These are phyloP conservation scores for Rhynchospora breviuscula DNA, from an alignment of 176 grass and related monocot species.

Conservation along the genomic window DNA sequence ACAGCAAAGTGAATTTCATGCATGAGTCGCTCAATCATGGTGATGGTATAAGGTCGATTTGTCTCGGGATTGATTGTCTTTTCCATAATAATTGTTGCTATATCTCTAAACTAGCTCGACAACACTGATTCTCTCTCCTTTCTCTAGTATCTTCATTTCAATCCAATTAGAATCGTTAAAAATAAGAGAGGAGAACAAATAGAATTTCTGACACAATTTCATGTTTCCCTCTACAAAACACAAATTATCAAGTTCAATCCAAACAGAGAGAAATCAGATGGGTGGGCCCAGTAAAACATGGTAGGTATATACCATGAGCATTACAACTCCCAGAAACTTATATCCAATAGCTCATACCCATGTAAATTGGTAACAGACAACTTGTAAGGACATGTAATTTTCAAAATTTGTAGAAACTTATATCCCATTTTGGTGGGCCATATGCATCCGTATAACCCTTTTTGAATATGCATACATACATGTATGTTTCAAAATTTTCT, in stretches of 20 bases:
- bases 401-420: not conserved
- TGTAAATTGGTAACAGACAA: not conserved
- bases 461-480: not conserved
- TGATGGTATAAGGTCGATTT: slow-evolving; percentile 76
- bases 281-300: not conserved
- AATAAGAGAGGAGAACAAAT: not conserved
- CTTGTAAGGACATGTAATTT: not conserved
- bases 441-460: not conserved
- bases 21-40: slow-evolving; percentile 90
- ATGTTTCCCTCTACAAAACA: not conserved
- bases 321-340: not conserved
- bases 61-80: slow-evolving; percentile 87
- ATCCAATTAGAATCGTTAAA: not conserved
- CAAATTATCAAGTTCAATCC: not conserved
- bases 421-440: too few relatives aligned
- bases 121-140: slow-evolving; percentile 89
- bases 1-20: slow-evolving; percentile 84
- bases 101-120: slow-evolving; percentile 77
- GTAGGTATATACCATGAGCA: not conserved
- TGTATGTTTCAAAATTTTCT: not conserved
- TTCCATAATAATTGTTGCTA: slow-evolving; percentile 93
- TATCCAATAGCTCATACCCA: not conserved
- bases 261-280: not conserved
- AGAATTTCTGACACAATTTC: not conserved
- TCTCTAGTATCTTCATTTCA: slow-evolving; percentile 56